Evolutionary conservation across 768 basidiomycete species (phyloP), one percentile per base, ranked within the genome.

Genomic region (Mycena galericulata): DNA sequence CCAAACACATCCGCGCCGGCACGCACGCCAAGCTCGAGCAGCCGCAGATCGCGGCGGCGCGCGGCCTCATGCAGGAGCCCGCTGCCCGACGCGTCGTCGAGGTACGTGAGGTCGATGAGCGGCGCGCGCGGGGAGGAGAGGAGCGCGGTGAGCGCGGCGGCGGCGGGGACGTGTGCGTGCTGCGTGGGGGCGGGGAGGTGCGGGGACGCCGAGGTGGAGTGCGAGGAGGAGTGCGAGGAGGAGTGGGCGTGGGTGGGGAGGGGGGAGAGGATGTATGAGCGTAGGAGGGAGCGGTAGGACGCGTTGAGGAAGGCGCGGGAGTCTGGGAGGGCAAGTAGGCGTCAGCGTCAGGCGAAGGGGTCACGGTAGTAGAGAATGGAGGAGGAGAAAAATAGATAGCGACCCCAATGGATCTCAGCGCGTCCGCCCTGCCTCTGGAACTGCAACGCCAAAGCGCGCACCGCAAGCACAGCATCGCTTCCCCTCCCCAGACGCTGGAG

Each of bases 1-100:
- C 43, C 70, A 27, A 68, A 97, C 5, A 97, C 92, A 75, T 97
- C 95, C 0, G 94, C 95, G 0, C 96, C 96, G 11, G 92, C 91
- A 26, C 92, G 87, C 2, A 96, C 88, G 0, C 90, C 91, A n/a
- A 95, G 85, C 74, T 97, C 94, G 29, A 97, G 88, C 22, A 97
- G 80, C 5, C 89, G 84, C 24, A 97, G 80, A 74, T 98, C 95
- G 66, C 91, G 91, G 18, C 95, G 85, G 38, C 87, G 83, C 0
- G 94, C 93, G 1, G 96, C 95, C 77, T 97, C 96, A 70, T 98
- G 97, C 49, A 72, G 57, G 38, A 72, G 47, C 45, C 57, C 58
- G 47, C 54, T 85, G 0, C 96, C 96, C 2, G 90, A 86, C n/a
- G 85, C 83, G 55, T 92, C 88, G 70, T 97, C 95, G 15, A 96